Evolutionary conservation across 257 asterid genomes (phyloP).

Genomic region (Scutellaria galericulata): DNA sequence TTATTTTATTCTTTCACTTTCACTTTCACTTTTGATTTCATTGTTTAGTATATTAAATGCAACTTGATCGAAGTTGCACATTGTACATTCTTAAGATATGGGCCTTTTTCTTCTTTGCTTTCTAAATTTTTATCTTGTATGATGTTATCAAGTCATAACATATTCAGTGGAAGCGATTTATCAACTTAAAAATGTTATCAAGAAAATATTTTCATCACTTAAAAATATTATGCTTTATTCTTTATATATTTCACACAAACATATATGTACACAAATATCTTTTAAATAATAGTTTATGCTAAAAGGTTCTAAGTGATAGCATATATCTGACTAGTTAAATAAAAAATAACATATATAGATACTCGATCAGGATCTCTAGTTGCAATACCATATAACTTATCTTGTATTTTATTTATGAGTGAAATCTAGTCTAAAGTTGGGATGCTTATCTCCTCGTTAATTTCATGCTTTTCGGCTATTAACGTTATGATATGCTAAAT

Average conservation of each 20-base stretch:
- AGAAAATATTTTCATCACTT: neutral
- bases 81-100: neutral
- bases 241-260: no score
- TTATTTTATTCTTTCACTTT: no score
- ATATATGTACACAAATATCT: no score
- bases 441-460: conserved; percentile 18
- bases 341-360: no score
- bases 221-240: no score
- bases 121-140: neutral
- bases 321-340: no score
- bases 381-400: no score
- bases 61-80: neutral
- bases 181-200: neutral
- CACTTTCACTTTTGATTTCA: no score
- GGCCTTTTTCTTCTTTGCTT: neutral
- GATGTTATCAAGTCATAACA: neutral
- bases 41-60: neutral
- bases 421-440: neutral
- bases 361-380: no score
- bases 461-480: conserved; percentile 31
- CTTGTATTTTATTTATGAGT: no score
- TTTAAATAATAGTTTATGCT: no score
- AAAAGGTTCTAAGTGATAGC: no score
- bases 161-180: neutral
- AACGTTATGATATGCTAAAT: conserved; percentile 8